Base-by-base conservation (phyloP, 2,329 filamentous ascomycete genomes). In the Cladosporium colombiae region DNA sequence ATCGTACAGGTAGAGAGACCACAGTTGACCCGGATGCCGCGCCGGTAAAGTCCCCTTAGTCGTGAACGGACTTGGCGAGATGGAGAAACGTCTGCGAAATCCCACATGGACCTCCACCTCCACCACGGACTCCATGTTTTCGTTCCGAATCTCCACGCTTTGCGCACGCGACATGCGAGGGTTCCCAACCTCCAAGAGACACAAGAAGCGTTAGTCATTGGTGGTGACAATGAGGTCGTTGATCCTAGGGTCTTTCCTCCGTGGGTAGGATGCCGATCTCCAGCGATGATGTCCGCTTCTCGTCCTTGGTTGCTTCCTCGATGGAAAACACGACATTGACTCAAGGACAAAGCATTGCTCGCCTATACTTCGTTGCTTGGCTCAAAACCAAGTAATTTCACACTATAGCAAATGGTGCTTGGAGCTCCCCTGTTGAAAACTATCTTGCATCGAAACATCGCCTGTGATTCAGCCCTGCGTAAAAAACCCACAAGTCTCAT, bases 21-120 rank as follows among this genome's bases (percentile, higher is more conserved):
- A 59, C 21, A 27, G 23, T 44, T 46, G 35, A 59, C n/a, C 37
- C 56, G 56, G 56, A 46, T 31, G 56, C 56, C 56, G 56, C 56
- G 56, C 56, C 56, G 56, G 56, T 44, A 14, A 21, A 29, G 35
- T 40, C 16, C 7, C 35, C 16, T 40, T n/a, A 25, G 37, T 46
- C 56, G 35, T 46, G 56, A 44, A 16, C 13, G 8, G 56, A 59
- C 56, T 59, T 59, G 56, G 56, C 56, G 23, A 29, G n/a, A 46
- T 46, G 55, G 33, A 58, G 55, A 25, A 58, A 40, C 40, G n/a
- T 44, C 37, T 46, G 40, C 40, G 10, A 46, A 27, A 58, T 40
- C 21, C 21, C 55, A 58, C 55, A 58, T 44, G 29, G 14, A 44
- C 44, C 21, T 58, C 35, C 55, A 58, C 52, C 33, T 58, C 55